Evolutionary conservation across 768 basidiomycete species (phyloP).

Genomic region (Leccinum uliginosum): DNA sequence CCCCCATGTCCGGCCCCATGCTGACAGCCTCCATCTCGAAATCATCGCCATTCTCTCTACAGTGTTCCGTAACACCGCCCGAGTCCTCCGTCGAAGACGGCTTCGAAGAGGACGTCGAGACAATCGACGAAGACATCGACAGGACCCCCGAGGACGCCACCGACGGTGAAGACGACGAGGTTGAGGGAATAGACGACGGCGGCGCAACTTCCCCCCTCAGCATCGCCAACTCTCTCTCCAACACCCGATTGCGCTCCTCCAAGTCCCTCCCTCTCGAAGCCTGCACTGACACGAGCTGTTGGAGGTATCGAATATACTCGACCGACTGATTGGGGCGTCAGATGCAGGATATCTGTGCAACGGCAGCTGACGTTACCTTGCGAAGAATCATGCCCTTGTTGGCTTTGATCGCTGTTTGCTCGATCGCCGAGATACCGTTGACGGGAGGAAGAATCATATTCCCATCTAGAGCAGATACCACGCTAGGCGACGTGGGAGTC

Average conservation of each 20-base stretch:
- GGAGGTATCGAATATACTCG: constrained; percentile 67
- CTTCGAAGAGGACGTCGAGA: constrained; percentile 5
- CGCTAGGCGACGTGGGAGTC: constrained; percentile 19
- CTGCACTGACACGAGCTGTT: constrained; percentile 80
- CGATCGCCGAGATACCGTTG: constrained; percentile 14
- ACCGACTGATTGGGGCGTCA: constrained; percentile 35
- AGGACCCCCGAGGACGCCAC: constrained; percentile 14
- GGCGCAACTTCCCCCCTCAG: constrained; percentile 16
- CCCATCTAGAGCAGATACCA: constrained; percentile 7
- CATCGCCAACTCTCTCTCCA: constrained; percentile 29
- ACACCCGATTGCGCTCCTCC: constrained; percentile 59
- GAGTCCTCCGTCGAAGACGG: constrained; percentile 6
- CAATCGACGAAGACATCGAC: constrained; percentile 15
- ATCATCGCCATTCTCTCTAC: constrained; percentile 5
- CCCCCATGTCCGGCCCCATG: neutral
- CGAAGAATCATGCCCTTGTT: constrained; percentile 93
- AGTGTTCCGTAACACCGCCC: neutral
- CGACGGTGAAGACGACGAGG: constrained; percentile 19
- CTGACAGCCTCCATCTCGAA: constrained; percentile 19
- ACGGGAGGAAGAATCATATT: neutral
- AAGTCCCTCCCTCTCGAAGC: constrained; percentile 75
- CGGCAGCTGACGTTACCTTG: constrained; percentile 44
- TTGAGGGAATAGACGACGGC: constrained; percentile 8
- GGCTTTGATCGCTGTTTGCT: constrained; percentile 65
- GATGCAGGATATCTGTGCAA: neutral